A percentile compares a stretch with the other conserved stretches of the same genome.
Evolutionary conservation across 371 early-diverging fungal species (phyloP).

Genomic region (Batrachochytrium dendrobatidis): DNA sequence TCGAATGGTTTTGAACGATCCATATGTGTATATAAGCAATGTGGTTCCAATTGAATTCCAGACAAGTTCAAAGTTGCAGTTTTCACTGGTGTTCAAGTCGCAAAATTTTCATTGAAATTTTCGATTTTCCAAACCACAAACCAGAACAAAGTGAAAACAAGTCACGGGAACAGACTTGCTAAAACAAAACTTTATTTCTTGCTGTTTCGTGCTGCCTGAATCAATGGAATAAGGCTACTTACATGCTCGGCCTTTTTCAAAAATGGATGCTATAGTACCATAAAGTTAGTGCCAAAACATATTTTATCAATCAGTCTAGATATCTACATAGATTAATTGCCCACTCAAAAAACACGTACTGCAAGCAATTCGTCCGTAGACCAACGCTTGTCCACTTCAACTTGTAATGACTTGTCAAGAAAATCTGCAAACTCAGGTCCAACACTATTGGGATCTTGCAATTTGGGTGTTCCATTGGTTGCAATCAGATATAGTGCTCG

Average conservation of each 20-base stretch:
- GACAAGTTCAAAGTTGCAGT: not conserved
- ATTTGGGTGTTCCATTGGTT: conserved; percentile 89
- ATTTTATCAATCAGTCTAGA: not conserved
- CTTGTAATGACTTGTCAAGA: conserved; percentile 71
- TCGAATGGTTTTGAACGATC: conserved; percentile 11
- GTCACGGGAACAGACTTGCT: no score
- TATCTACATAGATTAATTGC: not conserved
- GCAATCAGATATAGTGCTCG: conserved; percentile 91
- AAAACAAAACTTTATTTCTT: no score
- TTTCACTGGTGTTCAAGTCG: not conserved
- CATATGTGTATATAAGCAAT: not conserved
- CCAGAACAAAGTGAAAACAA: no score
- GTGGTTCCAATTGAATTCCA: not conserved
- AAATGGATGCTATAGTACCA: conserved; percentile 68
- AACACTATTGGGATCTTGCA: conserved; percentile 82
- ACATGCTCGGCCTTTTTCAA: conserved; percentile 79
- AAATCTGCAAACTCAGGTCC: conserved; percentile 77
- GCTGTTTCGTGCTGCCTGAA: conserved; percentile 71
- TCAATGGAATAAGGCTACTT: conserved; percentile 77
- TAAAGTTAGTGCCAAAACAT: not conserved
- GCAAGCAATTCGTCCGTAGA: conserved; percentile 67
- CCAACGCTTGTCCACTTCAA: conserved; percentile 79
- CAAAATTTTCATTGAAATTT: not conserved
- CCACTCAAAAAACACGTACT: conserved; percentile 11
- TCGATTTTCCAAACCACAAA: not conserved